A percentile compares a stretch with the other conserved stretches of the same genome.
Evolutionary conservation across 257 asterid species (phyloP).

Genomic region (Fraxinus americana): DNA sequence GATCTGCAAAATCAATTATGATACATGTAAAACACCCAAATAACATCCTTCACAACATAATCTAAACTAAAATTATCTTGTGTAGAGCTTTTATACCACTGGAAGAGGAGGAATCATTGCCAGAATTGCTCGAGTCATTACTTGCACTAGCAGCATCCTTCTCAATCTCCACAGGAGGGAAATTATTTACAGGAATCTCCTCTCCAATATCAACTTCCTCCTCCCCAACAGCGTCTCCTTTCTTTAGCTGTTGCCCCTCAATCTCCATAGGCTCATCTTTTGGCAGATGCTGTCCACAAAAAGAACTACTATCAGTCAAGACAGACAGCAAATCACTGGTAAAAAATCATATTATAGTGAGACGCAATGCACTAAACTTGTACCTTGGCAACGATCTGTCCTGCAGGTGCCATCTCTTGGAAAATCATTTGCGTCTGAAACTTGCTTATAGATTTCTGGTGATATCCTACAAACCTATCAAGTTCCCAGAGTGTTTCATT

Average conservation of each 20-base stretch:
- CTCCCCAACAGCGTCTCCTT: conserved; percentile 39
- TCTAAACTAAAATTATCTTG: conserved; percentile 45
- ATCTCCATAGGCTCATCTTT: background rate
- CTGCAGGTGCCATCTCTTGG: background rate
- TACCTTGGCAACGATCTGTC: background rate
- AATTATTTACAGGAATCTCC: conserved; percentile 78
- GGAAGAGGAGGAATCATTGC: conserved; percentile 88
- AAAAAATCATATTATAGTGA: background rate
- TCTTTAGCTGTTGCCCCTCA: background rate
- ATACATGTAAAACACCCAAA: conserved; percentile 32
- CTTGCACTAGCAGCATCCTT: conserved; percentile 76
- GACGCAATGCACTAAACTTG: background rate
- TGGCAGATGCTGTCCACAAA: background rate
- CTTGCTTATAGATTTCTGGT: conserved; percentile 93
- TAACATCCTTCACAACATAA: conserved; percentile 38
- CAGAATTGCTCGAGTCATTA: conserved; percentile 73
- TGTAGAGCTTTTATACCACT: conserved; percentile 57
- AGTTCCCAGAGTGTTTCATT: conserved; percentile 96
- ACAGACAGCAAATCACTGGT: conserved; percentile 48
- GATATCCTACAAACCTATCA: conserved; percentile 84
- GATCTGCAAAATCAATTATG: conserved; percentile 65
- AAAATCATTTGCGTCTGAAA: conserved; percentile 36
- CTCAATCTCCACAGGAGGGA: conserved; percentile 89
- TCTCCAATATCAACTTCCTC: conserved; percentile 95
- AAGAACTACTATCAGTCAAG: background rate